A percentile compares a stretch with the other conserved stretches of the same genome.
Evolutionary conservation across 768 basidiomycete genomes (phyloP).

Genomic region (Pleurotus platypus): DNA sequence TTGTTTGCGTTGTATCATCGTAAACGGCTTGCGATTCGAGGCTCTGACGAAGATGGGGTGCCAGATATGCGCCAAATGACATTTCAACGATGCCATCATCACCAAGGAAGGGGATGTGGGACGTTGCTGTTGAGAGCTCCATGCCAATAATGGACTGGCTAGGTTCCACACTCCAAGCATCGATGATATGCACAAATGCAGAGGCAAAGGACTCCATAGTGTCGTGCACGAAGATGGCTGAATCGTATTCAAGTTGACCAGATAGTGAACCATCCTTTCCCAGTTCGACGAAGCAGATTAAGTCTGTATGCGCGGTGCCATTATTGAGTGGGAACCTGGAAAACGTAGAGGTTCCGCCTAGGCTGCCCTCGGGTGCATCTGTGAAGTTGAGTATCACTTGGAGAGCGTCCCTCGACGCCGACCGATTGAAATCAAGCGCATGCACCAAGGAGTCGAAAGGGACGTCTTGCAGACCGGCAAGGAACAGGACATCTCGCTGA

Average conservation of each 20-base stretch:
- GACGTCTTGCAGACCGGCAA: neutral
- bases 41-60: neutral
- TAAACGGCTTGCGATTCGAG: slow-evolving; percentile 7
- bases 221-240: neutral
- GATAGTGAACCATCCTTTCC: neutral
- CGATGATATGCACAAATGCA: neutral
- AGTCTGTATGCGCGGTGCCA: slow-evolving; percentile 3
- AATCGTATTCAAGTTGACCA: slow-evolving; percentile 4
- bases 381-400: slow-evolving; percentile 1
- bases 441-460: slow-evolving; percentile 1
- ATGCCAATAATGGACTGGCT: neutral
- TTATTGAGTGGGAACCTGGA: slow-evolving; percentile 5
- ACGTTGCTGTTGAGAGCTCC: neutral
- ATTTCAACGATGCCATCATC: neutral
- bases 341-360: neutral
- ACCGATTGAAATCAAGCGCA: slow-evolving; percentile 1
- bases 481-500: neutral
- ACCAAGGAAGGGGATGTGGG: neutral
- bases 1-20: slow-evolving; percentile 7
- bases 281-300: slow-evolving; percentile 5
- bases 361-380: neutral
- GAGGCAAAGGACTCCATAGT: neutral
- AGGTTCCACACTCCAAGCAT: neutral
- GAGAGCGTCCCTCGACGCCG: slow-evolving; percentile 1
- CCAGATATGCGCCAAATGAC: neutral